phyloP scores from a whole-genome alignment of 257 asterid genomes.

The Jasminum sambac region DNA sequence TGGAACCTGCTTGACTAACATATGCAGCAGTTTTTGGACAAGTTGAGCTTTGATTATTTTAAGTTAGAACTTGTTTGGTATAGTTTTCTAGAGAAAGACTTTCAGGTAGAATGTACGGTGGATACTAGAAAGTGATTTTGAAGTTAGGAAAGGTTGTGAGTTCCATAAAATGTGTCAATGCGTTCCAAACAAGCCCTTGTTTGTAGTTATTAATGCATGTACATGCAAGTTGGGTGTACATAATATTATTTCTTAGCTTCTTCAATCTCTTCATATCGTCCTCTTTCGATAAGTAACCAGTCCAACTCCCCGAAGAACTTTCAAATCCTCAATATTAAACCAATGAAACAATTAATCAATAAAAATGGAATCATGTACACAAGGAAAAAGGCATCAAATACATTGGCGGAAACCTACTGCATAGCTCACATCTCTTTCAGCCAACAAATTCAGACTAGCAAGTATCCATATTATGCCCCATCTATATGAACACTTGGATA shows the following conservation, averaged over 20 bases:
- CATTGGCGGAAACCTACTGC: not conserved
- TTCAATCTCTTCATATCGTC: not conserved
- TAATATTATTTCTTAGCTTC: not conserved
- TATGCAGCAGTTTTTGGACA: not conserved
- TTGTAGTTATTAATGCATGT: not conserved
- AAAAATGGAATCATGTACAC: not conserved
- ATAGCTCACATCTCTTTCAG: not conserved
- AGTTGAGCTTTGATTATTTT: not conserved
- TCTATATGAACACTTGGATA: conserved; percentile 33
- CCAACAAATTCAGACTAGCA: conserved; percentile 2
- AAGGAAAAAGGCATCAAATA: not conserved
- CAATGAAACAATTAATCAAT: not conserved
- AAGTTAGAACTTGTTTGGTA: not conserved
- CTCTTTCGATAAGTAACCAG: not conserved
- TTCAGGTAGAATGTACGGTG: too few relatives aligned
- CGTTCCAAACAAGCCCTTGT: too few relatives aligned
- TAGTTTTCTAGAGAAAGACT: too few relatives aligned
- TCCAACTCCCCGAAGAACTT: not conserved
- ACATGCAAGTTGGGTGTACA: not conserved
- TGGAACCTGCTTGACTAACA: conserved; percentile 49
- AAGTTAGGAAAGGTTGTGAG: too few relatives aligned
- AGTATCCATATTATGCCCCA: conserved; percentile 11
- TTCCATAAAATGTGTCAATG: too few relatives aligned
- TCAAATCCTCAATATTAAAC: not conserved
- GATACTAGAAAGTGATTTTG: too few relatives aligned